Percentiles rank a stretch among this genome's conserved stretches.
These are phyloP conservation scores for Zoysia pacifica DNA, from an alignment of 176 grass and related monocot species.

Conservation along the genomic window DNA sequence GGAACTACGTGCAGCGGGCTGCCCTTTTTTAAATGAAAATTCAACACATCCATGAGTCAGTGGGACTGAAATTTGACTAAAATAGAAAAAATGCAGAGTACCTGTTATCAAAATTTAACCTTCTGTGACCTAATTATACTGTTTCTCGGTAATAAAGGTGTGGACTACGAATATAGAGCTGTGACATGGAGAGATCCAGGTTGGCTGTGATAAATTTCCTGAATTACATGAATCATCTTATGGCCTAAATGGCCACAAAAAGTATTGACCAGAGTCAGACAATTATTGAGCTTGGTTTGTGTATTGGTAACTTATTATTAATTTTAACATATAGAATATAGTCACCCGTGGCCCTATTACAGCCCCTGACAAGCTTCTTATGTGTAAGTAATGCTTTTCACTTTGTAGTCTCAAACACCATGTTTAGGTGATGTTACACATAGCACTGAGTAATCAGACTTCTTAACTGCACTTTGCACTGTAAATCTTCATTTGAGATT, in stretches of 20 bases:
- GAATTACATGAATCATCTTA: background rate
- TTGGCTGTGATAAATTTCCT: slow-evolving; percentile 1
- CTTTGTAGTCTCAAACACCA: no score
- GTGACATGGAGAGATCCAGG: slow-evolving; percentile 61
- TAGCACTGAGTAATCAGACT: no score
- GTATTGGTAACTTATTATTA: background rate
- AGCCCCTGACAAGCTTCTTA: no score
- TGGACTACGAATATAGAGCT: slow-evolving; percentile 91
- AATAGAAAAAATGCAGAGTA: background rate
- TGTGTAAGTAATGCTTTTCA: no score
- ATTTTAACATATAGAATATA: background rate
- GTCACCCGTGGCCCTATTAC: no score
- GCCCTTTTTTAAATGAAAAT: no score
- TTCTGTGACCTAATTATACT: slow-evolving; percentile 25
- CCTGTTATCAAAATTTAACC: background rate
- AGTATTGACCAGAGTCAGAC: slow-evolving; percentile 6
- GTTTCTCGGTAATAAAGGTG: slow-evolving; percentile 49
- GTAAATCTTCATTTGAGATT: no score
- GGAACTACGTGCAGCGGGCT: no score
- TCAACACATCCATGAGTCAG: background rate
- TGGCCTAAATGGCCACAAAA: background rate
- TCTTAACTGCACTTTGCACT: no score
- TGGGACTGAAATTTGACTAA: background rate
- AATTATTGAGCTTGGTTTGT: background rate
- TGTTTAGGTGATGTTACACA: no score